Evolutionary conservation across 345 rosid species (phyloP).

Genomic region (Eutrema heterophyllum): DNA sequence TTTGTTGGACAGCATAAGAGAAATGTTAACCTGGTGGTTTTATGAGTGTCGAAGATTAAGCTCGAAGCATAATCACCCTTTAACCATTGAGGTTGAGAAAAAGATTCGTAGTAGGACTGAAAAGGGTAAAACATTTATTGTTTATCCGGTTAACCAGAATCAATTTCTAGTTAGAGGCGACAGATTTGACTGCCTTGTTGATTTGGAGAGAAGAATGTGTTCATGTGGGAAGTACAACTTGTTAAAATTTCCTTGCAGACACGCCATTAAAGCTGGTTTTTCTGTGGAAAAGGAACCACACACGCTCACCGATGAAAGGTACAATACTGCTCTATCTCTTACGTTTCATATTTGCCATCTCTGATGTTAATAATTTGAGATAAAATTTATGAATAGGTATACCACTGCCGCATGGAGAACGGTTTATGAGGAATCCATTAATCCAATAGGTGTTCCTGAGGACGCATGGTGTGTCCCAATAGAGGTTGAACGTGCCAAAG

Average conservation of each 20-base stretch:
- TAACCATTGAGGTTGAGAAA: background rate
- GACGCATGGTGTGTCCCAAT: too few species aligned
- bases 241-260: too few species aligned
- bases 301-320: too few species aligned
- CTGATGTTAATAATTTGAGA: too few species aligned
- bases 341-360: too few species aligned
- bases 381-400: too few species aligned
- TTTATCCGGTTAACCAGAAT: background rate
- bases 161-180: background rate
- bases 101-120: background rate
- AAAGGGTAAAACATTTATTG: background rate
- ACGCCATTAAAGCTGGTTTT: too few species aligned
- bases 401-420: too few species aligned
- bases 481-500: background rate
- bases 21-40: background rate
- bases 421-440: background rate
- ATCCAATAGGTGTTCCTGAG: background rate
- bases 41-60: background rate
- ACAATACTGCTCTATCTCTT: too few species aligned
- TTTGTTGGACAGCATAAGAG: background rate
- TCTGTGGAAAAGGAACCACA: too few species aligned
- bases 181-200: background rate
- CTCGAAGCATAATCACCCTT: background rate
- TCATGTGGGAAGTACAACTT: too few species aligned
- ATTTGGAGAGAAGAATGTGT: background rate